Base-by-base conservation (phyloP, 1,284 basidiomycete species). In the Chondrostereum purpureum region DNA sequence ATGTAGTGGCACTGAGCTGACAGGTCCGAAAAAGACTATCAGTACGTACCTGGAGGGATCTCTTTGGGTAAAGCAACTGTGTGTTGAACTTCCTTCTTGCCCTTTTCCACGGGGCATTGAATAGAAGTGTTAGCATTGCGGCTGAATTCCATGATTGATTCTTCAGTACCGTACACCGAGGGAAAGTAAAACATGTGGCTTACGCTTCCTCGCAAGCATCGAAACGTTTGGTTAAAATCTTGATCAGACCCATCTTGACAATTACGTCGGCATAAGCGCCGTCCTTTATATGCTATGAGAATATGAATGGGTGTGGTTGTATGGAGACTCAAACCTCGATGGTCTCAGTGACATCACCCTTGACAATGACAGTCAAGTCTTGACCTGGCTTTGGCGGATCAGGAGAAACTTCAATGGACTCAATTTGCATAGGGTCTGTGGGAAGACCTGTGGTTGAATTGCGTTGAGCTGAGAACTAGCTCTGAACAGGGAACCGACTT, bases 151-250 rank as follows among this genome's bases (percentile, higher is more conserved):
- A 13, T n/a, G 11, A 6, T 49, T 48, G 45, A 35, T 43, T n/a
- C 47, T 37, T 38, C 16, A 20, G 37, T 18, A 48, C 39, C n/a
- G 18, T 17, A 20, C 14, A 13, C n/a, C 24, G 35, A 40, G 42
- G 14, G 31, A 38, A 42, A n/a, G n/a, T n/a, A n/a, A n/a, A n/a
- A n/a, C n/a, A n/a, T n/a, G n/a, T n/a, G 5, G 18, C 27, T 16
- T 69, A 94, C 91, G 92, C 91, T 66, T 96, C 92, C 49, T 93
- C 77, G 60, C 93, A 96, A 40, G 95, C 65, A 55, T 96, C 89
- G 55, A 96, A 93, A 14, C 60, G 63, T 69, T 90, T 94, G 39
- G 75, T 67, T 16, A 96, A 65, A 8, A 96, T 61, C 70, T 91
- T 93, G 63, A 96, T 80, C 13, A 88, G 67, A 21, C 93, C 93